phyloP scores from a whole-genome alignment of 1,284 basidiomycete genomes.

The Tilletia indica region DNA sequence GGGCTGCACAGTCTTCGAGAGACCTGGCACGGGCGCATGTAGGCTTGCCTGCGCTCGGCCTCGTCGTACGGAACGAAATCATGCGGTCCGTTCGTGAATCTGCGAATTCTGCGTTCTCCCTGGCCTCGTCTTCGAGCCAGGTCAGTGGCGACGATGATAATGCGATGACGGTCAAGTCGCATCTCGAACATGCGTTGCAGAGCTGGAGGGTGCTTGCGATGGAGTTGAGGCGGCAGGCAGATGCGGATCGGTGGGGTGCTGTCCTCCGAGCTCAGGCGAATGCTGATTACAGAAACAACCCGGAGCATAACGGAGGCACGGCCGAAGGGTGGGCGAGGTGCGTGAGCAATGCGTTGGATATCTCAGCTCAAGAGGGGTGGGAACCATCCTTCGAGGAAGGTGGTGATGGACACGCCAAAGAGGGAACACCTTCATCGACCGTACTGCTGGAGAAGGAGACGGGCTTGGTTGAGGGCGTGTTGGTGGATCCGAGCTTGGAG shows the following conservation, averaged over 20 bases:
- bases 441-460: background rate
- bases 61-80: slow-evolving; percentile 1
- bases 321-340: background rate
- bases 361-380: background rate
- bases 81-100: background rate
- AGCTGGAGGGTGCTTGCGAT: background rate
- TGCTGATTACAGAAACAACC: background rate
- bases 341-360: background rate
- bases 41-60: background rate
- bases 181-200: background rate
- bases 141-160: background rate
- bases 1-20: background rate
- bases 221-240: background rate
- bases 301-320: background rate
- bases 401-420: background rate
- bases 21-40: background rate
- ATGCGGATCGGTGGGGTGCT: background rate
- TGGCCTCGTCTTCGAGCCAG: background rate
- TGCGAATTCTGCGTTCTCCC: background rate
- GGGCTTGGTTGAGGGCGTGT: background rate
- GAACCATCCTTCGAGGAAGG: background rate
- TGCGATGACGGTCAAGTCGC: background rate
- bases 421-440: background rate
- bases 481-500: background rate
- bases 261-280: background rate